phyloP scores from a whole-genome alignment of 2,329 filamentous ascomycete species.

The Fusarium mundagurra region DNA sequence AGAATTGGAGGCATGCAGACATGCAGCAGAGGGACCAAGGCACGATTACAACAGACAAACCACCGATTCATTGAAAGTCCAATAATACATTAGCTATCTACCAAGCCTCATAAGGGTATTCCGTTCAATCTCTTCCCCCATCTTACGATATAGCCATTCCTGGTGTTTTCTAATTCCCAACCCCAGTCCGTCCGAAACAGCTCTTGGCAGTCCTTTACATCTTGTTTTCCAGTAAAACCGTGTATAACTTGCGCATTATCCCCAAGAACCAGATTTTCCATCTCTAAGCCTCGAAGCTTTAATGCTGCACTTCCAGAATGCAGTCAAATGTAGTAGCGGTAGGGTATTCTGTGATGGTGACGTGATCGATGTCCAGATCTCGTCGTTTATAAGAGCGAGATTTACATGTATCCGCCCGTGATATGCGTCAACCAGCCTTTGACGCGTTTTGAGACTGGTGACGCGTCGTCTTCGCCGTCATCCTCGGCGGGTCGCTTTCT shows the following conservation, averaged over 20 bases:
- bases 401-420: constrained; percentile 8
- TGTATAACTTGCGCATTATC: background rate
- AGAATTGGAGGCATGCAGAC: no score
- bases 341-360: background rate
- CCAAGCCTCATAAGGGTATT: background rate
- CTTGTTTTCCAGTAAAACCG: background rate
- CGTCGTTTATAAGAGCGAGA: background rate
- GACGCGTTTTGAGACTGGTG: constrained; percentile 12
- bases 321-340: background rate
- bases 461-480: constrained; percentile 4
- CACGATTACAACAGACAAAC: fast-evolving
- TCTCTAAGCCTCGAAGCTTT: background rate
- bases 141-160: background rate
- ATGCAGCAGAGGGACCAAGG: fast-evolving
- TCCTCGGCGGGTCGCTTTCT: constrained; percentile 3
- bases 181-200: background rate
- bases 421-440: constrained; percentile 8
- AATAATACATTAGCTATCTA: background rate
- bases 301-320: background rate
- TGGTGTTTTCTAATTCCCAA: background rate
- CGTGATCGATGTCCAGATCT: background rate
- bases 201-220: background rate
- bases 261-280: background rate
- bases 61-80: background rate
- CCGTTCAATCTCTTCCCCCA: background rate